Conservation (phyloP, 768 basidiomycete species). For the Cubamyces lactineus region DNA sequence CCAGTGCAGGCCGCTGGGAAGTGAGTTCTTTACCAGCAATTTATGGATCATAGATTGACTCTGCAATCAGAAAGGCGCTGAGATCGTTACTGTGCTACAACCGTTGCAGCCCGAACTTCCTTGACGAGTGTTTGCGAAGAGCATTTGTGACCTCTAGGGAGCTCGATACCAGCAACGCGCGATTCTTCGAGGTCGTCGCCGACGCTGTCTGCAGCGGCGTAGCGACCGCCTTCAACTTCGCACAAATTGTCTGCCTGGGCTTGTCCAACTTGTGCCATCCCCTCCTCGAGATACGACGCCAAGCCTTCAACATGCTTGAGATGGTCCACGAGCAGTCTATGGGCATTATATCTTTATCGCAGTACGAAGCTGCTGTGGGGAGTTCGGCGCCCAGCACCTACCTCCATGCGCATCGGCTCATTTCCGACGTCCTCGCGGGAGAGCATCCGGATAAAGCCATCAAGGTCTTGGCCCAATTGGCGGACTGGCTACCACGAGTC, state of each 20-base stretch:
- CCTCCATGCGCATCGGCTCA: slow-evolving; percentile 74
- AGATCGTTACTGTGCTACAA: slow-evolving; percentile 65
- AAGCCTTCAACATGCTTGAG: slow-evolving; percentile 79
- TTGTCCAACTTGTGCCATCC: slow-evolving; percentile 86
- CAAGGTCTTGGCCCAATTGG: slow-evolving; percentile 69
- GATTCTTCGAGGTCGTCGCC: slow-evolving; percentile 79
- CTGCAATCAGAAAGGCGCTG: slow-evolving; percentile 67
- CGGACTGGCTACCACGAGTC: slow-evolving; percentile 71
- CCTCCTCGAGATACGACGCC: slow-evolving; percentile 61
- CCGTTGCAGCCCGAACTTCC: slow-evolving; percentile 55
- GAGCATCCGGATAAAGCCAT: slow-evolving; percentile 70
- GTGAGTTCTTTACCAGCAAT: slow-evolving; percentile 47
- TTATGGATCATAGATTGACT: slow-evolving; percentile 9
- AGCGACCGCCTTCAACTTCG: slow-evolving; percentile 62
- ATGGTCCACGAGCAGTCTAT: slow-evolving; percentile 67
- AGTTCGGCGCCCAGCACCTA: slow-evolving; percentile 79
- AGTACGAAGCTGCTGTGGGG: slow-evolving; percentile 72
- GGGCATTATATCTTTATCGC: slow-evolving; percentile 70
- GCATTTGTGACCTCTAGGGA: slow-evolving; percentile 64
- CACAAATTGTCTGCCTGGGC: slow-evolving; percentile 76
- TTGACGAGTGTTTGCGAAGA: slow-evolving; percentile 67
- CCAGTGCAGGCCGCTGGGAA: slow-evolving; percentile 60
- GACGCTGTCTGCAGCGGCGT: slow-evolving; percentile 60
- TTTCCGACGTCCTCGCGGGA: slow-evolving; percentile 78
- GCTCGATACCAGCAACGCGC: slow-evolving; percentile 56